phyloP scores from a whole-genome alignment of 768 basidiomycete genomes.

The Suillus occidentalis region DNA sequence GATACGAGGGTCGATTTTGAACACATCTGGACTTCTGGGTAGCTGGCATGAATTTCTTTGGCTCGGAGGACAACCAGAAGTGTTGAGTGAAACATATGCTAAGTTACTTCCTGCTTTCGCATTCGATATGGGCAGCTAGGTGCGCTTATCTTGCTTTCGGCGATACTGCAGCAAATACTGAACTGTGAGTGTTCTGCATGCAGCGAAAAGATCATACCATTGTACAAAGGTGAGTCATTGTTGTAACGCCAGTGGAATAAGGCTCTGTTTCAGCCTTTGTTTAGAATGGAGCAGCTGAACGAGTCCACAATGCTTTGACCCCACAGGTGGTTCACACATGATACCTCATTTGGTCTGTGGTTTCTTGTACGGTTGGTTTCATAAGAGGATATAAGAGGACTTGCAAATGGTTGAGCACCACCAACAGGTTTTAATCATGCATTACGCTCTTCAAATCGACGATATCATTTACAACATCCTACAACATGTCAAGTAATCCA shows the following conservation, averaged over 20 bases:
- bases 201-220: background rate
- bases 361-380: background rate
- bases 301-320: background rate
- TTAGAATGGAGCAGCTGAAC: background rate
- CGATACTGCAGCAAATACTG: background rate
- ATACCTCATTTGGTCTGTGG: background rate
- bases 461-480: background rate
- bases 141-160: background rate
- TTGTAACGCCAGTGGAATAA: background rate
- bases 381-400: background rate
- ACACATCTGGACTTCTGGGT: background rate
- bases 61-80: background rate
- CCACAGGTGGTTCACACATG: background rate
- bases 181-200: background rate
- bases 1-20: background rate
- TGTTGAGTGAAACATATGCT: background rate
- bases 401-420: background rate
- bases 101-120: background rate
- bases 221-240: background rate
- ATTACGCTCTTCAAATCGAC: background rate
- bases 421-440: background rate
- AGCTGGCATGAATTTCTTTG: background rate
- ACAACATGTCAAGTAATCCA: background rate
- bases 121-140: background rate
- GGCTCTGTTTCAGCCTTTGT: background rate